Evolutionary conservation across 2,329 filamentous ascomycete genomes (phyloP).

Genomic region (Pseudogymnoascus sp.): DNA sequence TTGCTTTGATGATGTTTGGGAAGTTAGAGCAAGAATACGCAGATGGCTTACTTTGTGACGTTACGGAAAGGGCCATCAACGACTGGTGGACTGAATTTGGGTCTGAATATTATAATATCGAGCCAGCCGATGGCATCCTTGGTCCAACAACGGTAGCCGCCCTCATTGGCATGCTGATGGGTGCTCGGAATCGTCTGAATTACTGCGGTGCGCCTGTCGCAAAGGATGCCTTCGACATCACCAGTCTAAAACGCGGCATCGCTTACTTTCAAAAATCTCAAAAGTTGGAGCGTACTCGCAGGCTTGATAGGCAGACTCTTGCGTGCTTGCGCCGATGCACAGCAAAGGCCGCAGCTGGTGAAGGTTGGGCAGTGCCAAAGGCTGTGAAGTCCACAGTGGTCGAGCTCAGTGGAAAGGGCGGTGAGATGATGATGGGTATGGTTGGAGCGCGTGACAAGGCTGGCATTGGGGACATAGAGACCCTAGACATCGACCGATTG

Average conservation of each 20-base stretch:
- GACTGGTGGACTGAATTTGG: slow-evolving; percentile 98
- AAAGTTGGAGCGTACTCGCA: slow-evolving; percentile 69
- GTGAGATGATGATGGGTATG: slow-evolving; percentile 93
- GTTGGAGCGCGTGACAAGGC: slow-evolving; percentile 77
- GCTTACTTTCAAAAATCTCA: slow-evolving; percentile 84
- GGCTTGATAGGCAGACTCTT: slow-evolving; percentile 77
- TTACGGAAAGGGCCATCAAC: slow-evolving; percentile 81
- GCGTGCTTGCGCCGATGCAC: slow-evolving; percentile 76
- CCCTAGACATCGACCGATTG: slow-evolving; percentile 79
- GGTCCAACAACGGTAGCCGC: slow-evolving; percentile 89
- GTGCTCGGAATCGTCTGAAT: slow-evolving; percentile 81
- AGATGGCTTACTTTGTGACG: slow-evolving; percentile 86
- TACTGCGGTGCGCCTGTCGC: slow-evolving; percentile 75
- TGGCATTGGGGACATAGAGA: slow-evolving; percentile 88
- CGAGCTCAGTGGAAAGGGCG: slow-evolving; percentile 87
- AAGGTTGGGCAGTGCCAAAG: slow-evolving; percentile 86
- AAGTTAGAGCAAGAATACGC: slow-evolving; percentile 83
- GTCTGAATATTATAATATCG: slow-evolving; percentile 83
- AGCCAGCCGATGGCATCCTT: slow-evolving; percentile 86
- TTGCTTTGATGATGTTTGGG: slow-evolving; percentile 80
- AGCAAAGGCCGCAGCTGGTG: slow-evolving; percentile 80
- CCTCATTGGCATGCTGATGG: slow-evolving; percentile 79
- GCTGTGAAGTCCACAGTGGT: slow-evolving; percentile 94
- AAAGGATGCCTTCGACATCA: slow-evolving; percentile 88
- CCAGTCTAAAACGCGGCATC: slow-evolving; percentile 75